A percentile compares a stretch with the other conserved stretches of the same genome.
Conservation (phyloP, 345 rosid genomes). For the Eucalyptus leucophloia region DNA sequence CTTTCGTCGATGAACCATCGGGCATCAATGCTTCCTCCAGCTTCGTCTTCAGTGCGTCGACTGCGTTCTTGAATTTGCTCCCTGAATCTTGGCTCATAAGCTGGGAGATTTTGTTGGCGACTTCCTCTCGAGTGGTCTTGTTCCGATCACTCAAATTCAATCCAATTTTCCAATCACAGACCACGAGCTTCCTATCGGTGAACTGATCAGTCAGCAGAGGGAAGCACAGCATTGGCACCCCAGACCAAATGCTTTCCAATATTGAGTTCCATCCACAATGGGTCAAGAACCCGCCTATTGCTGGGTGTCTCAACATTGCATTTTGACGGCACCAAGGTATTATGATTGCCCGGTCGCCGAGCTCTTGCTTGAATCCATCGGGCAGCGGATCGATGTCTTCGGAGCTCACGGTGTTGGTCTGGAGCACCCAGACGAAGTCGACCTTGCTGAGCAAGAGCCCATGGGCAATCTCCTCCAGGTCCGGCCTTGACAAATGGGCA, state of each 20-base stretch:
- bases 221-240: constrained; percentile 54
- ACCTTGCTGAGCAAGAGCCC: constrained; percentile 47
- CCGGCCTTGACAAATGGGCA: constrained; percentile 43
- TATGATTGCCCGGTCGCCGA: constrained; percentile 36
- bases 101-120: constrained; percentile 1
- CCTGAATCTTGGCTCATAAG: constrained; percentile 7
- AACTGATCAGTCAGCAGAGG: constrained; percentile 79
- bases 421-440: constrained; percentile 75
- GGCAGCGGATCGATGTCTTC: constrained; percentile 44
- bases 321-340: constrained; percentile 70
- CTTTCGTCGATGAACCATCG: constrained; percentile 11
- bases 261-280: constrained; percentile 92
- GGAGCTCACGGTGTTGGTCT: constrained; percentile 70
- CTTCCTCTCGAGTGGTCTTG: constrained; percentile 13
- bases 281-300: constrained; percentile 68
- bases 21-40: constrained; percentile 4
- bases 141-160: constrained; percentile 30
- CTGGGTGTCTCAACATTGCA: constrained; percentile 37
- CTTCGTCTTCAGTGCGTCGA: neutral
- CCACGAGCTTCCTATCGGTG: constrained; percentile 68
- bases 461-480: constrained; percentile 44
- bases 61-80: neutral
- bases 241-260: constrained; percentile 57
- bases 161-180: constrained; percentile 79
- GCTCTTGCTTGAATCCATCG: constrained; percentile 21